Conservation (phyloP, 2,329 filamentous ascomycete species). For the Exophiala bonariae region DNA sequence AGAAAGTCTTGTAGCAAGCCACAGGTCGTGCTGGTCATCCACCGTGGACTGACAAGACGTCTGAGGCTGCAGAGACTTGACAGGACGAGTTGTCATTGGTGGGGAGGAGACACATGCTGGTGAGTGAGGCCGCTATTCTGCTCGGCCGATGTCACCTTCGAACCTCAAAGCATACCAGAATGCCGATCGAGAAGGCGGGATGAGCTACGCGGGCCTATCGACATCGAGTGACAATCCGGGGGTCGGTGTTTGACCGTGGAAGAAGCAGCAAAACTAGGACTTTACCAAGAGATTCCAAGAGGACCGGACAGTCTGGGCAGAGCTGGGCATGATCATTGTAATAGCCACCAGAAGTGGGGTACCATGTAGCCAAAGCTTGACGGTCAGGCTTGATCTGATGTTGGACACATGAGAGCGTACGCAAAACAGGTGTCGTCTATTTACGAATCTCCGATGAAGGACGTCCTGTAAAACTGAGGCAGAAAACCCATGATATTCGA, state of each 20-base stretch:
- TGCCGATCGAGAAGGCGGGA: conserved; percentile 1
- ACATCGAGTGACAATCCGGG: background rate
- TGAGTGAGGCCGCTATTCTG: background rate
- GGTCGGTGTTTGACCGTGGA: background rate
- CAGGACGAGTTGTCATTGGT: no score
- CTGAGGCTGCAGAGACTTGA: no score
- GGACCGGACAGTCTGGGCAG: conserved; percentile 5
- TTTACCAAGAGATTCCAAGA: conserved; percentile 1
- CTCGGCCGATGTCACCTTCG: conserved; percentile 6
- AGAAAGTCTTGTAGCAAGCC: conserved; percentile 11
- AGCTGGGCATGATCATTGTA: conserved; percentile 6
- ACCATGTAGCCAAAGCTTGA: background rate
- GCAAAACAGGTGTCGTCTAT: no score
- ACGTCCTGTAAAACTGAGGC: no score
- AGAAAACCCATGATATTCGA: no score
- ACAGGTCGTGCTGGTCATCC: background rate
- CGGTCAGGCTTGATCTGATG: background rate
- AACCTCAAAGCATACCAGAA: background rate
- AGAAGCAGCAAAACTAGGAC: no score
- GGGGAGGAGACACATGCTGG: no score
- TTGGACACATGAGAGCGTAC: no score
- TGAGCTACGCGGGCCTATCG: conserved; percentile 4
- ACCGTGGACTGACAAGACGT: no score
- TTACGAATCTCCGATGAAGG: no score
- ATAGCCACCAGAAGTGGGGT: background rate